These are phyloP conservation scores for Clitoria ternatea DNA, from an alignment of 306 rosid species.

Conservation along the genomic window DNA sequence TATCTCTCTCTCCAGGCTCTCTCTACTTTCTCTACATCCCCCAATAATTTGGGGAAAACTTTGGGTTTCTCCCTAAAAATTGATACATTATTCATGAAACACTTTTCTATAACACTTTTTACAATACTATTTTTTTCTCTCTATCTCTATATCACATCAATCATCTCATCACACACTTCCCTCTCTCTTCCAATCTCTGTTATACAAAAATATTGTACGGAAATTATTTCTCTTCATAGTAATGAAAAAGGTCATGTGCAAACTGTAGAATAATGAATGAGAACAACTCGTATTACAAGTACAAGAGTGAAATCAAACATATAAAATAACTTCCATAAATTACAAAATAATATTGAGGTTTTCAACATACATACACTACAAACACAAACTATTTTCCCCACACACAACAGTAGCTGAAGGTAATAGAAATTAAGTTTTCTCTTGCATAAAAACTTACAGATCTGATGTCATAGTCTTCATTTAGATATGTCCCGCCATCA, in stretches of 20 bases:
- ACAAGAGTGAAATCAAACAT: not conserved
- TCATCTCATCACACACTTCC: too few species aligned
- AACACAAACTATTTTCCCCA: not conserved
- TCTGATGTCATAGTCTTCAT: slow-evolving; percentile 89
- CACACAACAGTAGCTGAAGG: not conserved
- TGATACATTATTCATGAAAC: too few species aligned
- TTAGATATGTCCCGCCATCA: slow-evolving; percentile 81
- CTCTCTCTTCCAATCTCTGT: too few species aligned
- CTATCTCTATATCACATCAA: too few species aligned
- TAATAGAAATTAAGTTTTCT: not conserved
- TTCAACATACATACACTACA: not conserved
- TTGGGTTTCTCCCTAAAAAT: too few species aligned
- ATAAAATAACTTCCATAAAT: not conserved
- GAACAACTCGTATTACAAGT: not conserved
- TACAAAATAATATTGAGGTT: not conserved
- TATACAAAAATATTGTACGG: too few species aligned
- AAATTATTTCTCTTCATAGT: too few species aligned
- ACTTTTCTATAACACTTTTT: too few species aligned
- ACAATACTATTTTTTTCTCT: too few species aligned
- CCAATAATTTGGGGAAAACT: too few species aligned
- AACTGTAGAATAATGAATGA: not conserved
- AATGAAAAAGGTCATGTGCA: not conserved
- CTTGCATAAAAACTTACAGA: slow-evolving; percentile 59
- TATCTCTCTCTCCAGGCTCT: too few species aligned
- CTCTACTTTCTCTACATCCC: too few species aligned